phyloP scores from a whole-genome alignment of 768 basidiomycete species.

The Gloeopeniophorella convolvens region DNA sequence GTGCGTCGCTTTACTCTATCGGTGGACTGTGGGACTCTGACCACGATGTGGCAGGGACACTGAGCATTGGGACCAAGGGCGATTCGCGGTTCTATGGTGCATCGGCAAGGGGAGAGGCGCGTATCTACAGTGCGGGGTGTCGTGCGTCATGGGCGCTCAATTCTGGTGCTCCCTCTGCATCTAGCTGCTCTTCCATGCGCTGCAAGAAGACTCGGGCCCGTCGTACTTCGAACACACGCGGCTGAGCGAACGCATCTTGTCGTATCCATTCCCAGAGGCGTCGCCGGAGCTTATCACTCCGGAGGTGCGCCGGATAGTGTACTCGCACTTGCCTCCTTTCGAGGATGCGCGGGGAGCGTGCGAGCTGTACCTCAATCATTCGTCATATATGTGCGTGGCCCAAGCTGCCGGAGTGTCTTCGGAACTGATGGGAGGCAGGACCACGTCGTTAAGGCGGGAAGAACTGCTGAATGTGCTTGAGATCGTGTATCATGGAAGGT shows the following conservation, averaged over 20 bases:
- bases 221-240: conserved; percentile 16
- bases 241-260: conserved; percentile 15
- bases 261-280: conserved; percentile 19
- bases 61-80: conserved; percentile 49
- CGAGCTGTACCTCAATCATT: conserved; percentile 60
- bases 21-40: background rate
- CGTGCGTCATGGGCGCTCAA: too few relatives aligned
- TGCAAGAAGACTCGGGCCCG: background rate
- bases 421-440: conserved; percentile 32
- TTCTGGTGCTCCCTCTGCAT: background rate
- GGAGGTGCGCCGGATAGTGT: conserved; percentile 37
- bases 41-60: conserved; percentile 38
- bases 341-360: conserved; percentile 56
- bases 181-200: conserved; percentile 5
- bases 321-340: conserved; percentile 45
- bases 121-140: too few relatives aligned
- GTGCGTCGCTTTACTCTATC: conserved; percentile 25
- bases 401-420: background rate
- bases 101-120: conserved; percentile 63
- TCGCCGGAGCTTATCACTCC: conserved; percentile 12
- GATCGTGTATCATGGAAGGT: conserved; percentile 50
- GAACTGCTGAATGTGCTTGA: conserved; percentile 53
- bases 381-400: conserved; percentile 38
- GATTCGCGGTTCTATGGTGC: conserved; percentile 54
- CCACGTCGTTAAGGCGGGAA: conserved; percentile 43